These are phyloP conservation scores for Neurospora sp. DNA, from an alignment of 2,329 filamentous ascomycete species.

Conservation along the genomic window DNA sequence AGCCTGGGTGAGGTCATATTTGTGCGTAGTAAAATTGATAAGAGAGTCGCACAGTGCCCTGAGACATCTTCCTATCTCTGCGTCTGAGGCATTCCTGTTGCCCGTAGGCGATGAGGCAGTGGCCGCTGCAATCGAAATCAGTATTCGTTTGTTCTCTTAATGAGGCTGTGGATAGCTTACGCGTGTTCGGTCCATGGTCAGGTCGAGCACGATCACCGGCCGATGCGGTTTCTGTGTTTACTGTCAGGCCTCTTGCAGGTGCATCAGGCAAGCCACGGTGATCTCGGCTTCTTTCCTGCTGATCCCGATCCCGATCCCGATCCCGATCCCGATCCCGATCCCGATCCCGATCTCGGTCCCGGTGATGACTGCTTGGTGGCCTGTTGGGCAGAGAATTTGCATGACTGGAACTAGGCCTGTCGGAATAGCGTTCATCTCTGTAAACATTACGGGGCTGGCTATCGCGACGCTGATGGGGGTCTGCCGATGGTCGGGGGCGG, in stretches of 20 bases:
- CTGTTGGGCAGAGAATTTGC: slow-evolving; percentile 3
- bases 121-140: background rate
- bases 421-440: slow-evolving; percentile 5
- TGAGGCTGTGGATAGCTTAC: slow-evolving; percentile 3
- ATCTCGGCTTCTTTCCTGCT: background rate
- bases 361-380: background rate
- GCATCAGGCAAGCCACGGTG: background rate
- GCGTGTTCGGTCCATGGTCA: background rate
- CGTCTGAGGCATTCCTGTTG: background rate
- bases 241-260: background rate
- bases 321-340: slow-evolving; percentile 9
- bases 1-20: background rate
- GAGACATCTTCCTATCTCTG: background rate
- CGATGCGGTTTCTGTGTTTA: background rate
- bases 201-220: background rate
- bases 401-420: background rate
- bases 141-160: background rate
- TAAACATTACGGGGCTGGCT: slow-evolving; percentile 5
- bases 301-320: slow-evolving; percentile 7
- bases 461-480: slow-evolving; percentile 6
- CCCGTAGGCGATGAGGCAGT: background rate
- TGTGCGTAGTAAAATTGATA: background rate
- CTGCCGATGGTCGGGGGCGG: slow-evolving; percentile 4
- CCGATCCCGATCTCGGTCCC: slow-evolving; percentile 11
- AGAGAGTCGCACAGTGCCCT: background rate